phyloP scores from a whole-genome alignment of 2,329 filamentous ascomycete genomes.

The Cytospora piceicola region DNA sequence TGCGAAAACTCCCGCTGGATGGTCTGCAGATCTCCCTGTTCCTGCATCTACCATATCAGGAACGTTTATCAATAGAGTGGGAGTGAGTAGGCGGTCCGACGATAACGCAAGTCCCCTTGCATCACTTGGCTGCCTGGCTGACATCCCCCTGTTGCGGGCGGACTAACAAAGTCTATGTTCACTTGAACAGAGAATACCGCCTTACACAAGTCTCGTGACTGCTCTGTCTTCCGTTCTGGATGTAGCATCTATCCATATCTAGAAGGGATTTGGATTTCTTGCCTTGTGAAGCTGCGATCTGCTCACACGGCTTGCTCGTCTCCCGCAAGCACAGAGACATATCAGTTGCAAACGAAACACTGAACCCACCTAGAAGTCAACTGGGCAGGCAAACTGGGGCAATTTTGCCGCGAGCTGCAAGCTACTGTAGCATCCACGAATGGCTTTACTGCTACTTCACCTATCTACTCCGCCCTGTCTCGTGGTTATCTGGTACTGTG shows the following conservation, averaged over 20 bases:
- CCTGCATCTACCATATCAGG: neutral
- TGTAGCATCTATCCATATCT: neutral
- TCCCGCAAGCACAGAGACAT: neutral
- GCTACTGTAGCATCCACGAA: neutral
- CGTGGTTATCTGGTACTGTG: neutral
- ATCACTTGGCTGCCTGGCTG: no score
- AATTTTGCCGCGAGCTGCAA: conserved; percentile 11
- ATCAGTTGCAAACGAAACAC: neutral
- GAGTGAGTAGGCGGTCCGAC: neutral
- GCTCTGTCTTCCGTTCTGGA: neutral
- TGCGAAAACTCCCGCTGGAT: neutral
- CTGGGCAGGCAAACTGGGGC: conserved; percentile 11
- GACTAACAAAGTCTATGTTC: no score
- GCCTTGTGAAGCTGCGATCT: neutral
- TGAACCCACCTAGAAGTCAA: conserved; percentile 3
- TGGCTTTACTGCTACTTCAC: conserved; percentile 1
- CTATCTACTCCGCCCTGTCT: conserved; percentile 17
- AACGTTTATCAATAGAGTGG: neutral
- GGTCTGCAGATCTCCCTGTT: neutral
- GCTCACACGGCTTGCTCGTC: neutral
- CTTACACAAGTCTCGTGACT: neutral
- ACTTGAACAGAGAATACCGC: neutral
- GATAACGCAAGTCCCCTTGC: neutral
- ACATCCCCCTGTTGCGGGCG: neutral
- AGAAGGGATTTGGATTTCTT: neutral